Evolutionary conservation across 176 grass and related monocot genomes (phyloP).

Genomic region (Eleusine indica): DNA sequence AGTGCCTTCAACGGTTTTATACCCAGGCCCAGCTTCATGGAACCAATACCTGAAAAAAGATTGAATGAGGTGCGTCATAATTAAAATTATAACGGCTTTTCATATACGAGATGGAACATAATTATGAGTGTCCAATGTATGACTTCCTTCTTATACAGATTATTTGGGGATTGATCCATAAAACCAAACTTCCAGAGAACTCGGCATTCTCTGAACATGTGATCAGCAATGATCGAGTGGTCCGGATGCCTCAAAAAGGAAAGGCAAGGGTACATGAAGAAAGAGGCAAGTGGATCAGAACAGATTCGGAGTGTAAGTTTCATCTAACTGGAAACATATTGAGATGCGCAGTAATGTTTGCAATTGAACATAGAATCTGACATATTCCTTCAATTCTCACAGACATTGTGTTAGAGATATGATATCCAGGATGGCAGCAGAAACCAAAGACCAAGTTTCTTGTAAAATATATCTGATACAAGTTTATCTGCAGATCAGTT

Average conservation of each 20-base stretch:
- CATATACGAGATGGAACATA: neutral
- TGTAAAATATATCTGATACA: neutral
- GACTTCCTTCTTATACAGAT: conserved; percentile 40
- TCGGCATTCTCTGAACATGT: conserved; percentile 6
- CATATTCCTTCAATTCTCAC: neutral
- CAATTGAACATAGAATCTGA: conserved; percentile 5
- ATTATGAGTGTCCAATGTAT: neutral
- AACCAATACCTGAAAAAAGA: conserved; percentile 40
- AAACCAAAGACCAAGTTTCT: neutral
- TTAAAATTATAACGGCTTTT: neutral
- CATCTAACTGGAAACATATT: neutral
- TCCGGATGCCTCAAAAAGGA: conserved; percentile 16
- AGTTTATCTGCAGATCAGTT: too few relatives aligned
- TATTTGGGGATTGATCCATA: conserved; percentile 44
- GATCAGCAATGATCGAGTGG: conserved; percentile 21
- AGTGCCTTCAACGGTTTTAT: conserved; percentile 46
- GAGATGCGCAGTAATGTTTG: neutral
- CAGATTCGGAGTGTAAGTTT: conserved; percentile 91
- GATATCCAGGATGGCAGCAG: conserved; percentile 18
- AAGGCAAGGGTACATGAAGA: conserved; percentile 11
- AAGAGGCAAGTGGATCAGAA: conserved; percentile 71
- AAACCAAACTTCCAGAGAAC: conserved; percentile 25
- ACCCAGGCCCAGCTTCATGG: conserved; percentile 45
- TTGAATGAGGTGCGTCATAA: conserved; percentile 47
- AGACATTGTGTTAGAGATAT: conserved; percentile 76